Percentiles rank a stretch among this genome's conserved stretches.
Evolutionary conservation across 2,329 filamentous ascomycete species (phyloP).

Genomic region (Monosporascus cannonballus): DNA sequence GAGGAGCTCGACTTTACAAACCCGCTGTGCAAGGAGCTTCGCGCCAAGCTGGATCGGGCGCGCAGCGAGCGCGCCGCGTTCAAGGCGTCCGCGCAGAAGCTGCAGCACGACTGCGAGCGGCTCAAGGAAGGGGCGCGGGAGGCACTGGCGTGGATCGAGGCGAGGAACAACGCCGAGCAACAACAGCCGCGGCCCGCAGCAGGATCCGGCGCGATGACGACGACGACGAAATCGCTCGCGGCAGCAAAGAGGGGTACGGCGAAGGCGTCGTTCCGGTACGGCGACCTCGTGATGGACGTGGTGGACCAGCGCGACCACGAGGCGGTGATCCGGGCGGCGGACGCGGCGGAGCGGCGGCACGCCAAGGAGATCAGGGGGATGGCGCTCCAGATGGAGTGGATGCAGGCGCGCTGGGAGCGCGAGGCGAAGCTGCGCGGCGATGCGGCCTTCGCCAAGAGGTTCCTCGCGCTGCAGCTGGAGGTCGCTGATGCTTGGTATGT

Average conservation of each 20-base stretch:
- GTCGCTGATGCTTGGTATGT: conserved; percentile 88
- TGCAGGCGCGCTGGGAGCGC: conserved; percentile 73
- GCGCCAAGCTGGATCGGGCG: conserved; percentile 62
- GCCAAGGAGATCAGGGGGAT: conserved; percentile 74
- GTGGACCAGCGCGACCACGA: conserved; percentile 28
- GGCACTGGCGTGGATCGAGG: conserved; percentile 30
- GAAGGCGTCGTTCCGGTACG: conserved; percentile 28
- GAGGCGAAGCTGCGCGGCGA: conserved; percentile 76
- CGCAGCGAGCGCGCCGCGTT: conserved; percentile 59
- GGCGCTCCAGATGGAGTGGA: conserved; percentile 84
- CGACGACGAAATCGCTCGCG: conserved; percentile 6
- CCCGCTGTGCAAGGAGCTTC: conserved; percentile 39
- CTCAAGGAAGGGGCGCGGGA: conserved; percentile 35
- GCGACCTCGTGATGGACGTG: conserved; percentile 47
- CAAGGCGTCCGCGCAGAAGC: conserved; percentile 47
- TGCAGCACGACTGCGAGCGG: conserved; percentile 44
- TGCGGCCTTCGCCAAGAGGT: conserved; percentile 80
- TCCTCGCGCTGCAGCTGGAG: conserved; percentile 71
- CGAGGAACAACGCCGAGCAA: conserved; percentile 14
- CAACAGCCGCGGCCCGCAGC: conserved; percentile 15
- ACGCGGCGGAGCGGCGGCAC: conserved; percentile 62
- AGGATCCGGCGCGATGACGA: conserved; percentile 9
- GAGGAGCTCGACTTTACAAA: conserved; percentile 16
- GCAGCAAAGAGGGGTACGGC: conserved; percentile 13
- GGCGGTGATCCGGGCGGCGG: conserved; percentile 50